Evolutionary conservation across 257 asterid species (phyloP).

Genomic region (Primulina eburnea): DNA sequence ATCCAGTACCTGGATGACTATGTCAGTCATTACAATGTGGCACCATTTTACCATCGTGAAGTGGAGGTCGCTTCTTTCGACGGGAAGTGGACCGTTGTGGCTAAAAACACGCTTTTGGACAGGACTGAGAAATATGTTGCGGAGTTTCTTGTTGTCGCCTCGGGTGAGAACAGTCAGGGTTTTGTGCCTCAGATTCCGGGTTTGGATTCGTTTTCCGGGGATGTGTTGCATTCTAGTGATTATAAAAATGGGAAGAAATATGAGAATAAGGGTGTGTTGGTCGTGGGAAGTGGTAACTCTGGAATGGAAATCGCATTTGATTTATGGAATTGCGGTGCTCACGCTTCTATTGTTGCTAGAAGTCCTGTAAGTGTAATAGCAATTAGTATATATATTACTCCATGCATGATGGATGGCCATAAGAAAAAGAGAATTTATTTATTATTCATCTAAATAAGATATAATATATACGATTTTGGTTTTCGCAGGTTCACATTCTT

Average conservation of each 20-base stretch:
- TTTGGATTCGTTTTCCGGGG: constrained; percentile 34
- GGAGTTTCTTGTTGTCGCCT: constrained; percentile 46
- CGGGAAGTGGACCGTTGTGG: constrained; percentile 35
- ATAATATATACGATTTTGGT: neutral
- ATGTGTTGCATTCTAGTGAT: constrained; percentile 36
- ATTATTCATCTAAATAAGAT: too few relatives aligned
- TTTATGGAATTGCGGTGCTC: constrained; percentile 42
- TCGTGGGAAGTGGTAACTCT: constrained; percentile 68
- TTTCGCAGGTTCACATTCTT: constrained; percentile 45
- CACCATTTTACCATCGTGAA: constrained; percentile 19
- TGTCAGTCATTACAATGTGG: constrained; percentile 19
- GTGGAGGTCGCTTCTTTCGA: constrained; percentile 31
- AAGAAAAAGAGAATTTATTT: too few relatives aligned
- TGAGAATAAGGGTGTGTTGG: constrained; percentile 31
- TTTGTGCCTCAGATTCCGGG: constrained; percentile 38
- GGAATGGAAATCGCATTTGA: constrained; percentile 76
- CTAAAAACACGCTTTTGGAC: constrained; percentile 1
- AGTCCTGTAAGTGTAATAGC: constrained; percentile 38
- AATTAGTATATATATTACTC: too few relatives aligned
- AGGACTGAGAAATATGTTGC: constrained; percentile 25
- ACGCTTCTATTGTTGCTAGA: constrained; percentile 44
- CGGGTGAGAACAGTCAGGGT: constrained; percentile 48
- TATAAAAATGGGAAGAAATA: constrained; percentile 27
- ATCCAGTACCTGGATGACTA: constrained; percentile 47
- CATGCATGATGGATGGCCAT: too few relatives aligned